Percentiles rank a stretch among this genome's conserved stretches.
Conservation (phyloP, 345 rosid genomes). For the Nephelium lappaceum region DNA sequence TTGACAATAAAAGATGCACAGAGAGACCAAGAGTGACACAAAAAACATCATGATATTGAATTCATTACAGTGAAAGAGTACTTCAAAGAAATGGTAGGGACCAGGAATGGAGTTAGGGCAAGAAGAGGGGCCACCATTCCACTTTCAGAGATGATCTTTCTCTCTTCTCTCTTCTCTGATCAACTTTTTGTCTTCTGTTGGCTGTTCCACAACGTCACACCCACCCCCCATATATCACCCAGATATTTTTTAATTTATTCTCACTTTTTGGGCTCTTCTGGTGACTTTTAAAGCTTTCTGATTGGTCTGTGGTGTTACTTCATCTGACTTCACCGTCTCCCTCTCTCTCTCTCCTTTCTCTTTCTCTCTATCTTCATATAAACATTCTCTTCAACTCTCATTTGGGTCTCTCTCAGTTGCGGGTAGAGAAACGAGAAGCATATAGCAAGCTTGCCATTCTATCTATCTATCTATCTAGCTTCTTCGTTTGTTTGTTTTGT, state of each 20-base stretch:
- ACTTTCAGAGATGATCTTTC: slow-evolving; percentile 17
- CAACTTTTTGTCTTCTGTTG: slow-evolving; percentile 33
- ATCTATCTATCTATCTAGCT: neutral
- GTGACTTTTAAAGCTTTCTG: slow-evolving; percentile 19
- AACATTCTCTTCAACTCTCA: slow-evolving; percentile 2
- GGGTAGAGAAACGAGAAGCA: slow-evolving; percentile 34
- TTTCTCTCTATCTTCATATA: too few relatives aligned
- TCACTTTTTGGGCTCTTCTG: slow-evolving; percentile 28
- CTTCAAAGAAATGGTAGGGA: slow-evolving; percentile 42
- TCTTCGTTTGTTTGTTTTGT: neutral
- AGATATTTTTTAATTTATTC: neutral
- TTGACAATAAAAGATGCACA: neutral
- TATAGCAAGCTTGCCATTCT: slow-evolving; percentile 12
- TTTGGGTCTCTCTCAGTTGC: slow-evolving; percentile 54
- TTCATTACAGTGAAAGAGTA: slow-evolving; percentile 30
- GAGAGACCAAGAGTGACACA: slow-evolving; percentile 24
- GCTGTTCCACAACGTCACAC: slow-evolving; percentile 52
- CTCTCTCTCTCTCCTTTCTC: neutral
- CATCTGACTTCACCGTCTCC: slow-evolving; percentile 25
- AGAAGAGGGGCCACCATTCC: slow-evolving; percentile 39
- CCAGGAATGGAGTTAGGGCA: slow-evolving; percentile 40
- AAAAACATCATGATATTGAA: slow-evolving; percentile 45
- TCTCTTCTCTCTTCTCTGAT: neutral
- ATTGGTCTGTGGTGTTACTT: slow-evolving; percentile 37
- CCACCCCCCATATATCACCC: slow-evolving; percentile 19